Conservation (phyloP, 2,329 filamentous ascomycete species). For the Ceratocystis alfenasii region DNA sequence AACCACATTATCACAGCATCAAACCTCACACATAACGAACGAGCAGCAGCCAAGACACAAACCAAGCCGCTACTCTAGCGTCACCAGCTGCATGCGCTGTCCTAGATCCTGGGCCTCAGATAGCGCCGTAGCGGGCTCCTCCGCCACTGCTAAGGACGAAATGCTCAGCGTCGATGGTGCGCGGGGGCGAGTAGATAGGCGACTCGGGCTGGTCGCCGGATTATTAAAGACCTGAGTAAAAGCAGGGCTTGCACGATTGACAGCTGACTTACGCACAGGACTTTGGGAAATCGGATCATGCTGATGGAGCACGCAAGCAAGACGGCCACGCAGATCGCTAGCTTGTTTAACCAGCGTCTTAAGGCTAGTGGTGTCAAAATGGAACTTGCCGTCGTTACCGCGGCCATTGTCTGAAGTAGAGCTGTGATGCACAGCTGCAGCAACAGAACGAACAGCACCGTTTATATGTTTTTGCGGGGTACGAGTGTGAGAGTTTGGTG, state of each 20-base stretch:
- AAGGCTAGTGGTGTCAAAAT: slow-evolving; percentile 58
- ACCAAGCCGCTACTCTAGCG: slow-evolving; percentile 37
- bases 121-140: slow-evolving; percentile 4
- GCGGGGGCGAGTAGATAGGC: neutral
- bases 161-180: slow-evolving; percentile 7
- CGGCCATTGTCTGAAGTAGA: slow-evolving; percentile 31
- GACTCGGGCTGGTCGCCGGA: slow-evolving; percentile 31
- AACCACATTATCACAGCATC: neutral
- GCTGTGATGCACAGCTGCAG: slow-evolving; percentile 51
- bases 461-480: slow-evolving; percentile 31
- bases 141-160: neutral
- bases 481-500: slow-evolving; percentile 13
- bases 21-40: neutral
- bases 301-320: slow-evolving; percentile 48
- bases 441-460: slow-evolving; percentile 48
- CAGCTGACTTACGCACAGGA: slow-evolving; percentile 36
- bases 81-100: slow-evolving; percentile 51
- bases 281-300: slow-evolving; percentile 42
- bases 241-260: slow-evolving; percentile 39
- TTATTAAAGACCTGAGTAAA: slow-evolving; percentile 56
- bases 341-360: slow-evolving; percentile 53
- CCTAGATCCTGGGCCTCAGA: neutral
- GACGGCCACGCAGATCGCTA: slow-evolving; percentile 44
- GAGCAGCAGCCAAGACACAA: neutral
- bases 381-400: slow-evolving; percentile 40